phyloP scores from a whole-genome alignment of 306 rosid genomes.

The Rosa lucieae region DNA sequence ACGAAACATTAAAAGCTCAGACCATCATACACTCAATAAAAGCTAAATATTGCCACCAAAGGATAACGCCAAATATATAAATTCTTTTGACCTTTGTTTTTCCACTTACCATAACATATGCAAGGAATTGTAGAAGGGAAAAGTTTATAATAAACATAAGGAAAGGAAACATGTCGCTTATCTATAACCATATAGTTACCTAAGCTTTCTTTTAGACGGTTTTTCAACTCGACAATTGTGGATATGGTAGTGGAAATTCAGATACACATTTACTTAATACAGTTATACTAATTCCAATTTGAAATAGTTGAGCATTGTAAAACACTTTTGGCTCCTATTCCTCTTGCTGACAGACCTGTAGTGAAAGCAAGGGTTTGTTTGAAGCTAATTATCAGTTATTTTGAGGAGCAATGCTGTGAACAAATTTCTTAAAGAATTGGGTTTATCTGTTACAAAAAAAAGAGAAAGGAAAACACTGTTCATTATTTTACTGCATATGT shows the following conservation, averaged over 20 bases:
- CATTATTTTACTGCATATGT: background rate
- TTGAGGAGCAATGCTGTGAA: background rate
- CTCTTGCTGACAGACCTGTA: background rate
- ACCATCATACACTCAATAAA: too few relatives aligned
- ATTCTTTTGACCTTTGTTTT: background rate
- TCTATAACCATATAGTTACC: background rate
- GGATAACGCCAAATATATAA: background rate
- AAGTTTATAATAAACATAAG: background rate
- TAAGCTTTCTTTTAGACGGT: background rate
- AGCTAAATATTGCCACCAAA: background rate
- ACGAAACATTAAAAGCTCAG: too few relatives aligned
- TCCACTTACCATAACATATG: background rate
- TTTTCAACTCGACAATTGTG: background rate
- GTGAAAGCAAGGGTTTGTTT: background rate
- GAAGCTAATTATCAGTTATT: background rate
- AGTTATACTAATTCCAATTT: background rate
- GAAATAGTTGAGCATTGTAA: background rate
- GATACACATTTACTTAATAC: background rate
- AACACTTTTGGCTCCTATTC: background rate
- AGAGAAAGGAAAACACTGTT: background rate
- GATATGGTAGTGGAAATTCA: background rate
- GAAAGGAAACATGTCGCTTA: background rate
- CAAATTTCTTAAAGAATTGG: background rate
- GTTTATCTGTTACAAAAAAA: background rate
- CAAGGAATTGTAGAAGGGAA: background rate